A percentile compares a stretch with the other conserved stretches of the same genome.
Conservation (phyloP, 2,329 filamentous ascomycete genomes). For the Lasiodiplodia sp. region DNA sequence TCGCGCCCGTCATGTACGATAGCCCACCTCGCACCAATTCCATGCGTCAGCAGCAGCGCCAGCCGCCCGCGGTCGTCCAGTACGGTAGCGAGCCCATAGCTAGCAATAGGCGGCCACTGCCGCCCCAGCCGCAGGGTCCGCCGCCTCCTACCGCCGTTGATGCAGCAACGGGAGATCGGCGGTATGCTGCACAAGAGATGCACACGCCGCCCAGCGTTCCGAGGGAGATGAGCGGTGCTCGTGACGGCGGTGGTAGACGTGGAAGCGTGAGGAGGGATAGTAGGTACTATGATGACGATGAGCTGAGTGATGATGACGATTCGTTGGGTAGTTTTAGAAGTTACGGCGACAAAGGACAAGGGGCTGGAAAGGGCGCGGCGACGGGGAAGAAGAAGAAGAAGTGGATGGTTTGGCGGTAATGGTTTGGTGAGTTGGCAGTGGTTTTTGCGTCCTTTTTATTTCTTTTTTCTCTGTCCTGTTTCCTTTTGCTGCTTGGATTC, state of each 20-base stretch:
- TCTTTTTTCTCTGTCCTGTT: neutral
- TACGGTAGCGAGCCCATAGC: neutral
- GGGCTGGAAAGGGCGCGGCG: slow-evolving; percentile 22
- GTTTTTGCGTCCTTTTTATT: neutral
- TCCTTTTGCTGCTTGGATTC: neutral
- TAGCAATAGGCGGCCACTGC: slow-evolving; percentile 12
- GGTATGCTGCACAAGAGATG: slow-evolving; percentile 2
- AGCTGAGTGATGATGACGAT: slow-evolving; percentile 30
- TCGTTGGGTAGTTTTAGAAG: slow-evolving; percentile 40
- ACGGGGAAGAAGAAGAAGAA: slow-evolving; percentile 42
- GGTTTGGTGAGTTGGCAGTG: neutral
- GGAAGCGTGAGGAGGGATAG: slow-evolving; percentile 34
- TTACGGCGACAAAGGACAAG: slow-evolving; percentile 38
- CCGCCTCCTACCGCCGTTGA: slow-evolving; percentile 34
- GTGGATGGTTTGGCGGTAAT: slow-evolving; percentile 46
- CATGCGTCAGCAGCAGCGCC: neutral
- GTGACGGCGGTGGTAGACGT: neutral
- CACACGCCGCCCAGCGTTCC: neutral
- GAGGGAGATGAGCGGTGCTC: slow-evolving; percentile 1
- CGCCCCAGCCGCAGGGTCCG: slow-evolving; percentile 25
- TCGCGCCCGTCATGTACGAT: slow-evolving; percentile 4
- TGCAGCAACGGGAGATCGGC: slow-evolving; percentile 33
- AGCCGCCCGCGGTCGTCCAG: slow-evolving; percentile 29
- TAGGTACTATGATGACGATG: slow-evolving; percentile 41
- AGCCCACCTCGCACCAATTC: slow-evolving; percentile 9